Percentiles rank a stretch among this genome's conserved stretches.
These are phyloP conservation scores for Psophocarpus tetragonolobus DNA, from an alignment of 306 rosid species.

Conservation along the genomic window DNA sequence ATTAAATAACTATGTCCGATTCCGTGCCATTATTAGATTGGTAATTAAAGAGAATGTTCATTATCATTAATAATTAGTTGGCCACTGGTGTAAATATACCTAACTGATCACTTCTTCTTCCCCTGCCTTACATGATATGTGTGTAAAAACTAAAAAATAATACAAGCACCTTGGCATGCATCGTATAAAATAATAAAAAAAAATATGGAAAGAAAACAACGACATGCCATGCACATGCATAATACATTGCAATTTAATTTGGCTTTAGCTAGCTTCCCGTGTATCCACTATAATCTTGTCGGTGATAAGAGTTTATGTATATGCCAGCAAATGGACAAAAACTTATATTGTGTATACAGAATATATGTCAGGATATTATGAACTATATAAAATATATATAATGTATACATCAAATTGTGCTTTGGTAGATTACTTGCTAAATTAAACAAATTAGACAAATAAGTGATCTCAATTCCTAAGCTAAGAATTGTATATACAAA, in stretches of 20 bases:
- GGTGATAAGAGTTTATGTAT: neutral
- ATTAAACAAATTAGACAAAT: constrained; percentile 32
- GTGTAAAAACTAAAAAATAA: neutral
- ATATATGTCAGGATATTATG: constrained; percentile 20
- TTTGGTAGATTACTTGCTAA: neutral
- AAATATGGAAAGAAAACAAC: constrained; percentile 46
- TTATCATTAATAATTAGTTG: constrained; percentile 28
- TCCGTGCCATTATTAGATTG: constrained; percentile 27
- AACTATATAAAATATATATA: neutral
- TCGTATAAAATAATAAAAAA: constrained; percentile 22
- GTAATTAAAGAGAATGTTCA: constrained; percentile 5
- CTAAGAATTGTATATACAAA: constrained; percentile 34
- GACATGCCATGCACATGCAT: constrained; percentile 42
- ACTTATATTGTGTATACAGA: neutral
- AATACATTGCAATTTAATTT: constrained; percentile 1
- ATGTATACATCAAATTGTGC: constrained; percentile 13
- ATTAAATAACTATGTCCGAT: neutral
- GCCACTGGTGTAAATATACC: neutral
- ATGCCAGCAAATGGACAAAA: constrained; percentile 23
- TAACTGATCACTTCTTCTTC: constrained; percentile 16
- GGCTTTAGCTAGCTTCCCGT: neutral
- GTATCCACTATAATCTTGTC: neutral
- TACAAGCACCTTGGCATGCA: constrained; percentile 28
- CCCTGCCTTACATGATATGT: neutral
- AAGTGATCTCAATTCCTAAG: constrained; percentile 35